Base-by-base conservation (phyloP, 1,284 basidiomycete species). In the Irpex sp. region DNA sequence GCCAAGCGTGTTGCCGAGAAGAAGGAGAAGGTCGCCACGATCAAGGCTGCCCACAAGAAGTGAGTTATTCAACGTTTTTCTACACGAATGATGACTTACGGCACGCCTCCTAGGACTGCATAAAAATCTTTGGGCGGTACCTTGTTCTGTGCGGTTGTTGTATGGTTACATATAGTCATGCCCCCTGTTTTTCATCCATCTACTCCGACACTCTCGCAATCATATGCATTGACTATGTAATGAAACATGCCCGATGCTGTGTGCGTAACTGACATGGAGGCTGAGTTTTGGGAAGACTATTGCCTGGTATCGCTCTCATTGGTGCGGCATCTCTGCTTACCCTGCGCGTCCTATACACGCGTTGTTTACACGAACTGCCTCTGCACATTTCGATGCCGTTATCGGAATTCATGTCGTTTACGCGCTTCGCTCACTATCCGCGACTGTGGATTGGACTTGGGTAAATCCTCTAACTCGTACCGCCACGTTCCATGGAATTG, bases 1-100 rank as follows among this genome's bases (percentile, higher is more conserved):
- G 83, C 91, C 81, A 97, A 98, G 86, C 94, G 94, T 73, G 79
- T 94, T 68, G 87, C 93, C 71, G 96, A 98, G 86, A 93, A 91
- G 86, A 97, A 97, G 87, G 88, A 86, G 76, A 91, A 93, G 81
- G 85, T 84, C 67, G 89, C 90, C 31, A 88, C 89, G 40, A 79
- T 87, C 83, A 92, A 91, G 79, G 90, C 89, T 54, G 83, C 87
- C 47, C 89, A 91, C 83, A 82, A 83, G 78, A 86, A 87, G 85
- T 84, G 68, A 17, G 72, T 21, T 37, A 36, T 60, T 49, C 51
- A 51, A 21, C 47, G 38, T 58, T 4, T 26, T 26, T 26, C 3
- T 3, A 26, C 26, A 26, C 26, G 26, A 26, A 26, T 26, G 26
- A 26, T 26, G 26, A 26, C 26, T 26, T 2, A 26, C 26, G 26